A percentile compares a stretch with the other conserved stretches of the same genome.
These are phyloP conservation scores for Fagopyrum homotropicum DNA, from an alignment of 148 eudicot species.

Conservation along the genomic window DNA sequence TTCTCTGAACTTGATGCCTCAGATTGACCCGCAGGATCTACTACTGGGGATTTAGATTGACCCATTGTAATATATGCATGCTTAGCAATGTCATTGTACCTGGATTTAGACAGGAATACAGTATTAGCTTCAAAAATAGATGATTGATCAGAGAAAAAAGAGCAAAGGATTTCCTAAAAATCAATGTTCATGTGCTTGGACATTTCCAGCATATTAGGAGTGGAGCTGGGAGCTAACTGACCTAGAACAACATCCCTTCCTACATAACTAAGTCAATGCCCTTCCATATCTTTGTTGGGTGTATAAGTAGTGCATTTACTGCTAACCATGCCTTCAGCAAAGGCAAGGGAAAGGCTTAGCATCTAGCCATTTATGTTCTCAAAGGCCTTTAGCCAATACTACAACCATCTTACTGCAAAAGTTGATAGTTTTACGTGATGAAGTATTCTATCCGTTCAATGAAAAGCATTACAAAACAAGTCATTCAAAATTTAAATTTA, in stretches of 20 bases:
- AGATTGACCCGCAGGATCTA: slow-evolving; percentile 24
- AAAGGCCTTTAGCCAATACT: background rate
- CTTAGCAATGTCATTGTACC: slow-evolving; percentile 96
- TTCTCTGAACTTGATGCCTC: slow-evolving; percentile 28
- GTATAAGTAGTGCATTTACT: background rate
- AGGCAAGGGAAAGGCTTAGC: background rate
- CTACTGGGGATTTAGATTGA: slow-evolving; percentile 25
- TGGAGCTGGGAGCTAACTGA: background rate
- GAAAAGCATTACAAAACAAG: background rate
- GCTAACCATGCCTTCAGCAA: background rate
- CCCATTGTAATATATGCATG: slow-evolving; percentile 70
- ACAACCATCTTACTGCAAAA: background rate
- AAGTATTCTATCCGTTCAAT: background rate
- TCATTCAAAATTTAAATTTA: slow-evolving; percentile 22
- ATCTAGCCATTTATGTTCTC: background rate
- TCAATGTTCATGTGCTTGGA: background rate
- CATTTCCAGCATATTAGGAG: background rate
- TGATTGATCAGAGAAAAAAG: slow-evolving; percentile 2
- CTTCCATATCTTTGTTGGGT: slow-evolving; percentile 6
- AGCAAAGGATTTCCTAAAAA: background rate
- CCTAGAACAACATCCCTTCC: background rate
- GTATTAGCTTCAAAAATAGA: background rate
- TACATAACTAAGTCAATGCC: background rate
- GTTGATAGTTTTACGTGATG: background rate
- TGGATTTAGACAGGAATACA: slow-evolving; percentile 19